These are phyloP conservation scores for Backusella australiensis DNA, from an alignment of 192 early-diverging fungal species.

Conservation along the genomic window DNA sequence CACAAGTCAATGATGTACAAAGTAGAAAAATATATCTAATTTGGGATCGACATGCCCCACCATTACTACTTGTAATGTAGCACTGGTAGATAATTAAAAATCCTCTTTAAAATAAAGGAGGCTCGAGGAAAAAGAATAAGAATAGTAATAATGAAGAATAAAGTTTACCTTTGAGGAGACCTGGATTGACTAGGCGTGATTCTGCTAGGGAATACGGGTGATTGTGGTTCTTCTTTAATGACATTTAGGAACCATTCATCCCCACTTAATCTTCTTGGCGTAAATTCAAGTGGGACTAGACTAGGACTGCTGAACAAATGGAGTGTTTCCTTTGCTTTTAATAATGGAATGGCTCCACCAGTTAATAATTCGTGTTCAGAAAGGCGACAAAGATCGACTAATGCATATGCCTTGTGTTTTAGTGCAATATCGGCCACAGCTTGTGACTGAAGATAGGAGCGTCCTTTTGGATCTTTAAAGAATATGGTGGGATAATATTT, in stretches of 20 bases:
- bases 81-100: constrained; percentile 11
- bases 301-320: not conserved
- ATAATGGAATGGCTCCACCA: constrained; percentile 24
- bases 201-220: not conserved
- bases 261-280: not conserved
- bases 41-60: constrained; percentile 12
- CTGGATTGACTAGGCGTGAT: not conserved
- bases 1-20: constrained; percentile 14
- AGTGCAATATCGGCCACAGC: constrained; percentile 22
- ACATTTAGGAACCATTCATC: constrained; percentile 8
- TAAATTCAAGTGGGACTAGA: not conserved
- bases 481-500: not conserved
- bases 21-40: constrained; percentile 4
- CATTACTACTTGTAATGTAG: constrained; percentile 6
- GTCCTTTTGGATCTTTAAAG: constrained; percentile 23
- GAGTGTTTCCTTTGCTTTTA: constrained; percentile 12
- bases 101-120: constrained; percentile 4
- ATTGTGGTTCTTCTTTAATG: not conserved
- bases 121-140: not conserved
- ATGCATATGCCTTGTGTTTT: constrained; percentile 11
- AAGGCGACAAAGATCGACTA: constrained; percentile 31
- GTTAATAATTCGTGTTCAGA: constrained; percentile 18
- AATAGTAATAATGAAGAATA: not conserved
- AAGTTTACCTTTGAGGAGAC: constrained; percentile 4
- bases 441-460: constrained; percentile 23